A percentile compares a stretch with the other conserved stretches of the same genome.
Evolutionary conservation across 2,329 filamentous ascomycete genomes (phyloP).

Genomic region (Penicillium sp.): DNA sequence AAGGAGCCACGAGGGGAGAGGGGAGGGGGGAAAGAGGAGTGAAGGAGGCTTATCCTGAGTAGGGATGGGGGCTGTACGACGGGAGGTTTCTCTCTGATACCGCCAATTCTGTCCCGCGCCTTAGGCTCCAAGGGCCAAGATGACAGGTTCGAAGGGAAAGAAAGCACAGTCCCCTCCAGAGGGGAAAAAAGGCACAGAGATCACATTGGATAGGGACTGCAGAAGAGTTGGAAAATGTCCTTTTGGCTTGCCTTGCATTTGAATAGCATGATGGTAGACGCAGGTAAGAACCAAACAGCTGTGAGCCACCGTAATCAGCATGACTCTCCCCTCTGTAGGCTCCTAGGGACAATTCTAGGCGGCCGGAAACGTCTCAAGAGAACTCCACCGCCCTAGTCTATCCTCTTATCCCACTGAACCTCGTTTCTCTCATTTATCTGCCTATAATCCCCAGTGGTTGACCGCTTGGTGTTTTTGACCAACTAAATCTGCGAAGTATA

Average conservation of each 20-base stretch:
- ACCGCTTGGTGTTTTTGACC: background rate
- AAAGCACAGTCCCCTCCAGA: background rate
- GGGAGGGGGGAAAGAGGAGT: conserved; percentile 18
- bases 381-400: conserved; percentile 25
- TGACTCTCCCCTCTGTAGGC: background rate
- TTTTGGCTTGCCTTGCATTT: background rate
- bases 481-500: background rate
- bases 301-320: background rate
- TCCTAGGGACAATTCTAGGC: background rate
- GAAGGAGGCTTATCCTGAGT: conserved; percentile 25
- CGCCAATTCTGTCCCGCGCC: conserved; percentile 11
- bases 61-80: conserved; percentile 21
- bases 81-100: conserved; percentile 8
- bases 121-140: background rate
- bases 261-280: background rate
- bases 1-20: conserved; percentile 29
- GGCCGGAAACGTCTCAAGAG: conserved; percentile 39
- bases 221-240: background rate
- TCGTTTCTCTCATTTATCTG: conserved; percentile 9
- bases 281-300: background rate
- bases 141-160: conserved; percentile 15
- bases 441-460: background rate
- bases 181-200: conserved; percentile 11
- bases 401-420: conserved; percentile 25
- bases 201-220: background rate